These are phyloP conservation scores for Setomelanomma holmii DNA, from an alignment of 2,329 filamentous ascomycete genomes.

Conservation along the genomic window DNA sequence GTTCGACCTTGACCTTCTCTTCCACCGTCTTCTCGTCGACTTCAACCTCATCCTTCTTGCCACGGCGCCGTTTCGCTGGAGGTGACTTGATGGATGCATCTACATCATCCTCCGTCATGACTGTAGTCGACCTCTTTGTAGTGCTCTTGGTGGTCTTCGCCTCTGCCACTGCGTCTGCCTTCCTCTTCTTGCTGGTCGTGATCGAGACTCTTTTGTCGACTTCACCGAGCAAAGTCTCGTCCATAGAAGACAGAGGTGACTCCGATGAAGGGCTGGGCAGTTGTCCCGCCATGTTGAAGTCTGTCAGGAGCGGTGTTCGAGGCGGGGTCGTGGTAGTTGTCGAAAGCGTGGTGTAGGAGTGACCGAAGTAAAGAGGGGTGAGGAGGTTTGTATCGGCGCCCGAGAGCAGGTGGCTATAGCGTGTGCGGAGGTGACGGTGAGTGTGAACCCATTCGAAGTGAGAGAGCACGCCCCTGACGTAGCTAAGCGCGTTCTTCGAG, in stretches of 20 bases:
- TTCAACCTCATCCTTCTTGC: slow-evolving; percentile 27
- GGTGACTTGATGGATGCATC: slow-evolving; percentile 10
- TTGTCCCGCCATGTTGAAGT: slow-evolving; percentile 27
- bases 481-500: background rate
- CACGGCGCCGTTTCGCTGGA: slow-evolving; percentile 18
- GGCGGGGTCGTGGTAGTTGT: background rate
- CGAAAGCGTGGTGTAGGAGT: slow-evolving; percentile 5
- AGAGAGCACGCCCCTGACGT: slow-evolving; percentile 2
- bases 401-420: background rate
- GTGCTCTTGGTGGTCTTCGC: slow-evolving; percentile 25
- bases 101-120: slow-evolving; percentile 5
- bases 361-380: background rate
- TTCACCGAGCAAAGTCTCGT: slow-evolving; percentile 13
- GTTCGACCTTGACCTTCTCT: slow-evolving; percentile 16
- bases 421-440: slow-evolving; percentile 10
- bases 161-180: slow-evolving; percentile 23
- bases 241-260: slow-evolving; percentile 34
- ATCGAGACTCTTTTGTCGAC: slow-evolving; percentile 7
- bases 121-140: slow-evolving; percentile 13
- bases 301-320: background rate
- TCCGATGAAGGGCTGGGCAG: slow-evolving; percentile 15
- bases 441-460: background rate
- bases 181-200: slow-evolving; percentile 34
- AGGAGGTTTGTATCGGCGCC: background rate
- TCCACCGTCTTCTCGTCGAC: slow-evolving; percentile 16